Base-by-base conservation (phyloP, 495 filamentous ascomycete species). In the Chaetomium tenue region DNA sequence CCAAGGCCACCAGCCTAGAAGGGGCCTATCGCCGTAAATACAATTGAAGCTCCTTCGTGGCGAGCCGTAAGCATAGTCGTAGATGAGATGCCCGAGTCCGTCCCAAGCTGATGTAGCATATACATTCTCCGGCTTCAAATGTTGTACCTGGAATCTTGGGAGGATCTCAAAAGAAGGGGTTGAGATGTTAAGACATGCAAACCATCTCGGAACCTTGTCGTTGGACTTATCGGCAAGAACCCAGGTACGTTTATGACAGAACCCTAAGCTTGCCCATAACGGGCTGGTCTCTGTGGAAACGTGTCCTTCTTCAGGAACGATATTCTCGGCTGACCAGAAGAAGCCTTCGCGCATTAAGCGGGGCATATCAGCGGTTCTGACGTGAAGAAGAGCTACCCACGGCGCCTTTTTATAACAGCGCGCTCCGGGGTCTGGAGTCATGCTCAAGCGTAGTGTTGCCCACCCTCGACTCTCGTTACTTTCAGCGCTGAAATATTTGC, bases 301-400 rank as follows among this genome's bases (percentile, higher is more conserved):
- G 37, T 16, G 16, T 3, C 56, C 56, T 33, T 58, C 40, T 16
- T 58, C 56, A 0, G 40, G 56, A 22, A 58, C 2, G 40, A 58
- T 15, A 23, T 58, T 30, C n/a, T 26, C 56, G 56, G 25, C 22
- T 13, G 40, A 58, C 56, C 56, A 58, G 25, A 58, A 58, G 56
- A 58, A 47, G 22, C 56, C 56, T 23, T 58, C 56, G 39, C 56
- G 56, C 56, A 58, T 58, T 22, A 58, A 16, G 6, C 56, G 56
- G 15, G 40, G 9, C 12, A 58, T 16, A 25, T 58, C 56, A 9
- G 9, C 2, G 40, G 2, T 30, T 18, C 6, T n/a, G 23, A 58
- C 39, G 0, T 3, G 0, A 22, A 58, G 20, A 0, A 16, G 3
- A 20, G 22, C 55, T 6, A 22, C 39, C 55, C 55, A 58, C 13